phyloP scores from a whole-genome alignment of 1,139 yeast species.

The Saccharomyces hybrid region DNA sequence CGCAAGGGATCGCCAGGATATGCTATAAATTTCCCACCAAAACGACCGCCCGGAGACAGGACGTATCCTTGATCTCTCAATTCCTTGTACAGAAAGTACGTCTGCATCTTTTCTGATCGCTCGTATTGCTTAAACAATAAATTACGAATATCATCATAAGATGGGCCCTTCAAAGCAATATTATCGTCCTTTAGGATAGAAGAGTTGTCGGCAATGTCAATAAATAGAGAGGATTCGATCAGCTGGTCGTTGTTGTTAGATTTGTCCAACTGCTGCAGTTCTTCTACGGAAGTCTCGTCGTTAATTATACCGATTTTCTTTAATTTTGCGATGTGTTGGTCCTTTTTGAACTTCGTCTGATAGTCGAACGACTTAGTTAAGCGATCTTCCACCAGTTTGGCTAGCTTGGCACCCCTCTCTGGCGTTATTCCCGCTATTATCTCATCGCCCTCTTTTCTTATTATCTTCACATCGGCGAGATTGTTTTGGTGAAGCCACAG shows the following conservation, averaged over 20 bases:
- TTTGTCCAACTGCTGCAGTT: neutral
- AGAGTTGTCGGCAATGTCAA: constrained; percentile 17
- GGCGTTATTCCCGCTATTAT: constrained; percentile 16
- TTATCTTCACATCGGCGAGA: constrained; percentile 32
- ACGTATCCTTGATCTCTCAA: constrained; percentile 12
- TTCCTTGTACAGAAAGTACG: constrained; percentile 16
- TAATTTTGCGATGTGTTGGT: constrained; percentile 16
- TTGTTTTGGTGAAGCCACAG: constrained; percentile 50
- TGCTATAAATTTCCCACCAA: constrained; percentile 83
- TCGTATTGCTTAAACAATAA: neutral
- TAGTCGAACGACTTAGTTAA: constrained; percentile 12
- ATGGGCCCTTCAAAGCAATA: neutral
- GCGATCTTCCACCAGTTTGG: constrained; percentile 11
- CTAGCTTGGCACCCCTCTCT: constrained; percentile 9
- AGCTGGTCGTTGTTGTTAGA: constrained; percentile 7
- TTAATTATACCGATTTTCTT: constrained; percentile 12
- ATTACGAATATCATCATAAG: neutral
- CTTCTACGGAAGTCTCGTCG: constrained; percentile 1
- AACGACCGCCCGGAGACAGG: constrained; percentile 77
- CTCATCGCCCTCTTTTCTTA: constrained; percentile 12
- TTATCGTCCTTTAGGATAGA: constrained; percentile 2
- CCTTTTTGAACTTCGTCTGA: constrained; percentile 16
- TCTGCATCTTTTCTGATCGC: constrained; percentile 4
- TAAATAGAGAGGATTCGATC: constrained; percentile 20
- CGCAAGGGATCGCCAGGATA: constrained; percentile 94